phyloP scores from a whole-genome alignment of 2,329 filamentous ascomycete genomes.

The Alternaria viburni region DNA sequence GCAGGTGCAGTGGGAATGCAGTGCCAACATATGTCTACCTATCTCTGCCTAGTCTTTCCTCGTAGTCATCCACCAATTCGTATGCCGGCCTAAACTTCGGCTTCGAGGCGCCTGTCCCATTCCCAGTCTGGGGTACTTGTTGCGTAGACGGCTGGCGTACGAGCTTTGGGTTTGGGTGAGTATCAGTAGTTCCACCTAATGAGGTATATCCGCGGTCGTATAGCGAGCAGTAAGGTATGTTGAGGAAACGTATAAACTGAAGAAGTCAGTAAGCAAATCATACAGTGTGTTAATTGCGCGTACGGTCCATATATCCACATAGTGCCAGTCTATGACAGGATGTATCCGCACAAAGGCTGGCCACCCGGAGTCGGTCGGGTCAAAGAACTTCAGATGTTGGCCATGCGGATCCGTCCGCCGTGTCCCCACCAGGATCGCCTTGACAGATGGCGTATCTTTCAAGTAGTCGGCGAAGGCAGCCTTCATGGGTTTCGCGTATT shows the following conservation, averaged over 20 bases:
- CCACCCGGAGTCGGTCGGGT: slow-evolving; percentile 88
- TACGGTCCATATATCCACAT: slow-evolving; percentile 91
- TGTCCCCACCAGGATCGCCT: slow-evolving; percentile 86
- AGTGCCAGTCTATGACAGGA: slow-evolving; percentile 97
- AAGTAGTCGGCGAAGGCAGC: slow-evolving; percentile 81
- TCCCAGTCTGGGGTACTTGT: slow-evolving; percentile 18
- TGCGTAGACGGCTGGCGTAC: slow-evolving; percentile 33
- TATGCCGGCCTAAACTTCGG: slow-evolving; percentile 48
- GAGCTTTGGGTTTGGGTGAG: slow-evolving; percentile 79
- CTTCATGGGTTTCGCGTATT: slow-evolving; percentile 81
- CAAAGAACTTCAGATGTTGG: slow-evolving; percentile 77
- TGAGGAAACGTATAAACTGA: slow-evolving; percentile 79
- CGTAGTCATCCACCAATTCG: slow-evolving; percentile 49
- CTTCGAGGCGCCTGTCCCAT: slow-evolving; percentile 22
- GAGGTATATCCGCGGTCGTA: slow-evolving; percentile 93
- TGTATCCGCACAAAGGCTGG: slow-evolving; percentile 91
- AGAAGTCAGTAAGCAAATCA: background rate
- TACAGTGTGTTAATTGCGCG: slow-evolving; percentile 46
- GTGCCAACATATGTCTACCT: slow-evolving; percentile 23
- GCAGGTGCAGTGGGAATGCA: background rate
- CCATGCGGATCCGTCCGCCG: slow-evolving; percentile 92
- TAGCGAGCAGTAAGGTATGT: slow-evolving; percentile 81
- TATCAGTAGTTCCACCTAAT: slow-evolving; percentile 88
- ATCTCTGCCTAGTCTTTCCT: slow-evolving; percentile 50
- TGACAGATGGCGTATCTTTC: slow-evolving; percentile 65